phyloP scores from a whole-genome alignment of 2,329 filamentous ascomycete species.

The Paecilomyces sp. region DNA sequence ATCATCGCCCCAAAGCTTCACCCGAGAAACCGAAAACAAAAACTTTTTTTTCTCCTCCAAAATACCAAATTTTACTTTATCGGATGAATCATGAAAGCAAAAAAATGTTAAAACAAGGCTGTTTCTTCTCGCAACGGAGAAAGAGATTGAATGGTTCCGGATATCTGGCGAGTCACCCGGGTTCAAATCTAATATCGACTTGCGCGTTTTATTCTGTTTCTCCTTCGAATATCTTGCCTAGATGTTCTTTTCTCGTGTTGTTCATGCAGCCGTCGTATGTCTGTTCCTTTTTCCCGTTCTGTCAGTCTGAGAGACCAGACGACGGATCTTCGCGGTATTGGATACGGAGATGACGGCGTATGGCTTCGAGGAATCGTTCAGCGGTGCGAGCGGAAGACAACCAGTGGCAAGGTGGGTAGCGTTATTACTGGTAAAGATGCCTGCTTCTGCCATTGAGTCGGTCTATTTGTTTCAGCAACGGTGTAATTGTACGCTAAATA shows the following conservation, averaged over 20 bases:
- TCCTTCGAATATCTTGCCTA: background rate
- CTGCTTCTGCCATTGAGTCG: background rate
- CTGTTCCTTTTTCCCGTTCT: background rate
- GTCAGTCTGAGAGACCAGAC: background rate
- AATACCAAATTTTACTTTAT: conserved; percentile 27
- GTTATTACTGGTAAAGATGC: background rate
- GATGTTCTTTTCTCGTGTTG: background rate
- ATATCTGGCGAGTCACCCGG: conserved; percentile 67
- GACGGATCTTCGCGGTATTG: background rate
- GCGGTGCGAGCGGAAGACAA: background rate
- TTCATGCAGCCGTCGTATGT: background rate
- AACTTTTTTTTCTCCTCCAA: conserved; percentile 1
- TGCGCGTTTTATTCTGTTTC: conserved; percentile 31
- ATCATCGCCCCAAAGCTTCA: background rate
- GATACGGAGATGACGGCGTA: background rate
- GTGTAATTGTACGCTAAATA: background rate
- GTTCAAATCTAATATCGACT: conserved; percentile 27
- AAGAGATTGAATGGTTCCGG: conserved; percentile 57
- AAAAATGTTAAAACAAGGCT: conserved; percentile 50
- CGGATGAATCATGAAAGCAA: conserved; percentile 46
- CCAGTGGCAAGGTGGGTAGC: background rate
- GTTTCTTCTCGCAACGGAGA: conserved; percentile 36
- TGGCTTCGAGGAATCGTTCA: background rate
- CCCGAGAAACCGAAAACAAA: background rate
- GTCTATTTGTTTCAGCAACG: background rate